Evolutionary conservation across 2,329 filamentous ascomycete genomes (phyloP), one percentile per base, ranked within the genome.

Genomic region (Mycosphaerella arachidis): DNA sequence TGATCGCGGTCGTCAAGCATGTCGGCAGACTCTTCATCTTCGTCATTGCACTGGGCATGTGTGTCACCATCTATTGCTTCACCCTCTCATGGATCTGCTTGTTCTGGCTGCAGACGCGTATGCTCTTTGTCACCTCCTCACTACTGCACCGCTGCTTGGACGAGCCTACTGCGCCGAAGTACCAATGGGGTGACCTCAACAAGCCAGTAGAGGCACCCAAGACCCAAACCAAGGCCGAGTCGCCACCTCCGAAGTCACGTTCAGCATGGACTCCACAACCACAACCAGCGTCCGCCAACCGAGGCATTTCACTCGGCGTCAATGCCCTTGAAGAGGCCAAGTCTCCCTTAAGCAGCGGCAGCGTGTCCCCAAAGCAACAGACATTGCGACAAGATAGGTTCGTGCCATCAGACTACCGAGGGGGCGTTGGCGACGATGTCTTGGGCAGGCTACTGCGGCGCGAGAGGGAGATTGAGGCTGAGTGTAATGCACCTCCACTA

Each of bases 71-170:
- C 3, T 63, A 56, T 54, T 61, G 56, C 55, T 64, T 64, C 52
- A 43, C 58, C 1, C 9, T 63, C 7, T 43, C 53, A 13, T 66
- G 64, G 64, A 48, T 66, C 18, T 57, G 48, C 18, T 52, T 61
- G 8, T 57, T 66, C 18, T 66, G 60, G 57, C 18, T 63, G 18
- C 61, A 61, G 48, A 57, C 57, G 0, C 57, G 45, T 13, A 50
- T 63, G 7, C 46, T 65, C n/a, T 37, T 56, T 10, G n/a, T 48
- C n/a, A 43, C 63, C 20, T 56, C 60, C 9, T 18, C 29, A 24
- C 51, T 64, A 20, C 54, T 66, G 12, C 48, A 48, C 6, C 12
- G 18, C 8, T 63, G 57, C 37, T 56, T 63, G 50, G 30, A 35
- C 16, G 37, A 53, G 29, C 61, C 59, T 20, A 37, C 27, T n/a